Conservation (phyloP, 2,329 filamentous ascomycete genomes). For the Penicillium sp. region DNA sequence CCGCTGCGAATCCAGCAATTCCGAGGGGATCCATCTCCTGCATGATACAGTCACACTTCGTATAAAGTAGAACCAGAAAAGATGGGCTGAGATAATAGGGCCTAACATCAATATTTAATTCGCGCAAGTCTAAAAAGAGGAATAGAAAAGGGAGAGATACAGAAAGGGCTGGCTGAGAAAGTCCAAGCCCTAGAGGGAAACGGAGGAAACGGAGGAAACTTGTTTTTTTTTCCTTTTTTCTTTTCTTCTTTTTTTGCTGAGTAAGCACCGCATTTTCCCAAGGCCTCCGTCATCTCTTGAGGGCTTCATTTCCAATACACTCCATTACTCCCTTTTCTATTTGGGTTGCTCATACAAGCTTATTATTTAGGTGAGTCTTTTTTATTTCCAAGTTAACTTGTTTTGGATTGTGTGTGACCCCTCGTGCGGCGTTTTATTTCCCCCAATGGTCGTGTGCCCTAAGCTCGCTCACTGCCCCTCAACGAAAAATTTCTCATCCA, state of each 20-base stretch:
- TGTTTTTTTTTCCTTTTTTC: no score
- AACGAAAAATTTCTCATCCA: slow-evolving; percentile 10
- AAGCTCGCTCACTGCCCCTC: slow-evolving; percentile 11
- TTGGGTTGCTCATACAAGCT: slow-evolving; percentile 1
- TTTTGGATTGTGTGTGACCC: not conserved
- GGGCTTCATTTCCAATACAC: not conserved
- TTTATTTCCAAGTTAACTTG: slow-evolving; percentile 2
- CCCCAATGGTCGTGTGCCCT: slow-evolving; percentile 19
- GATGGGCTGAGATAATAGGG: not conserved
- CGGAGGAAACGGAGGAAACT: no score
- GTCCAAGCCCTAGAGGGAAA: not conserved
- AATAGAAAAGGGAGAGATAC: not conserved
- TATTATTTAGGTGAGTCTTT: slow-evolving; percentile 12
- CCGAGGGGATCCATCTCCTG: slow-evolving; percentile 3
- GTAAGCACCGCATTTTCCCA: not conserved
- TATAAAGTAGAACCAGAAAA: not conserved
- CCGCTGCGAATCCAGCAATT: slow-evolving; percentile 10
- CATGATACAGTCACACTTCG: slow-evolving; percentile 2
- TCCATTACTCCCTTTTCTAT: not conserved
- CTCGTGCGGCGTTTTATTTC: slow-evolving; percentile 18
- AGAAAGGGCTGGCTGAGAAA: no score
- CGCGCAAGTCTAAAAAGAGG: not conserved
- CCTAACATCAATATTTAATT: not conserved
- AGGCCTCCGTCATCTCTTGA: not conserved
- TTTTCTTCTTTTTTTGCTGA: not conserved